Percentiles rank a stretch among this genome's conserved stretches.
These are phyloP conservation scores for Venustampulla echinocandica DNA, from an alignment of 495 filamentous ascomycete genomes.

Conservation along the genomic window DNA sequence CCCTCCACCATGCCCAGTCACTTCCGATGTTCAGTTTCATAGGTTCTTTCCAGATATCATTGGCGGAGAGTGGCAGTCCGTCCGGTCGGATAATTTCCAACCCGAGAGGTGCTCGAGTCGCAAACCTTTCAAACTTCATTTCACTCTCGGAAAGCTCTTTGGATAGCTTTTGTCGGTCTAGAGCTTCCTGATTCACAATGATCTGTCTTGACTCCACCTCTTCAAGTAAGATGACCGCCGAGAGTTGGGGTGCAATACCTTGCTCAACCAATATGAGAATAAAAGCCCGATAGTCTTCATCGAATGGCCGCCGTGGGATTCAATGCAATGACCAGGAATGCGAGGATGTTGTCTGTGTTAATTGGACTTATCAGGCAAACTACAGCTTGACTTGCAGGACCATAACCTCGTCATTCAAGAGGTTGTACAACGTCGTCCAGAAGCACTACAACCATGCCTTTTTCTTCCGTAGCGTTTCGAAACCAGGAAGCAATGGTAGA, in stretches of 20 bases:
- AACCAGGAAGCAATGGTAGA: too few species aligned
- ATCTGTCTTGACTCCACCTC: constrained; percentile 56
- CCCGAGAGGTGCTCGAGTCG: constrained; percentile 58
- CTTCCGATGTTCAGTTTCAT: constrained; percentile 36
- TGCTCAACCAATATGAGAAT: constrained; percentile 56
- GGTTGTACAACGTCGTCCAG: constrained; percentile 49
- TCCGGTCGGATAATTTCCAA: constrained; percentile 56
- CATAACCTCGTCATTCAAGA: constrained; percentile 52
- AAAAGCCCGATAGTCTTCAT: constrained; percentile 44
- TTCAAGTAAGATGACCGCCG: constrained; percentile 61
- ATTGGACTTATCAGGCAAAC: constrained; percentile 60
- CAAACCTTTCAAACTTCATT: constrained; percentile 61
- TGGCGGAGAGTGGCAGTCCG: constrained; percentile 55
- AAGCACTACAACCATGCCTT: constrained; percentile 44
- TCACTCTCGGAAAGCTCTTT: constrained; percentile 59
- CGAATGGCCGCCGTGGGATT: constrained; percentile 35
- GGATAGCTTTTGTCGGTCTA: constrained; percentile 54
- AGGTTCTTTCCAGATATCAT: constrained; percentile 60
- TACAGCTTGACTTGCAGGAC: constrained; percentile 48
- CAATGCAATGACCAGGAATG: constrained; percentile 34
- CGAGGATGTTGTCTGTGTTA: constrained; percentile 33
- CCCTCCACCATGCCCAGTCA: constrained; percentile 29
- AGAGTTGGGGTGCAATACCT: constrained; percentile 57
- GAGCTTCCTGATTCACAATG: constrained; percentile 52
- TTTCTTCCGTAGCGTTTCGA: constrained; percentile 52